Base-by-base conservation (phyloP, 2,329 filamentous ascomycete genomes). In the Cryphonectria parasitica region DNA sequence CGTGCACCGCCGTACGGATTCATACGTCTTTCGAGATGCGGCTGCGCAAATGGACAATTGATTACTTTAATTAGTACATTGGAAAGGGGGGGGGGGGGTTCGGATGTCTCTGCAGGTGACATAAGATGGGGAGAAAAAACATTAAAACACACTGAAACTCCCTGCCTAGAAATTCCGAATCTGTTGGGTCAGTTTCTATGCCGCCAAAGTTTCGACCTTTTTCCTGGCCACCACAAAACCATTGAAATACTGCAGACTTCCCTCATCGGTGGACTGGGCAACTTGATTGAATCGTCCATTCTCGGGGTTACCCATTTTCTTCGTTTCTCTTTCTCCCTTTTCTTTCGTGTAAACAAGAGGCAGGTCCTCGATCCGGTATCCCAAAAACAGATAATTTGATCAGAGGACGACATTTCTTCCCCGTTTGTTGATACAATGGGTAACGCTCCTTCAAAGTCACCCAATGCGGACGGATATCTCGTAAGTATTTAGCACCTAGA, bases 401-500 rank as follows among this genome's bases (percentile, higher is more conserved):
- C 15, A 34, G 45, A n/a, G 45, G 6, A 25, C 31, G 15, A 4
- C n/a, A 52, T 49, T 11, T 6, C 22, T 31, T 31, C 5, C 28
- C 28, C 13, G 10, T 52, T n/a, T n/a, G n/a, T 28, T 17, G 17
- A 49, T 4, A 64, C 28, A 34, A 64, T 64, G 63, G 63, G 63
- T 17, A 64, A 64, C 63, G 19, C 63, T 49, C 6, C 63, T 22
- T 64, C 63, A 19, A 64, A 64, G 10, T 45, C 63, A 28, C 63
- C 43, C 28, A 64, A 13, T 31, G 28, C 28, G 43, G 41, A 3
- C 25, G 43, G 2, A 34, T 49, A 45, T 15, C 63, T 19, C 25
- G 63, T 64, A 15, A 49, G 63, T 45, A 10, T 15, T 28, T 19
- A 13, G 11, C 28, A 7, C 0, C 43, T 13, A 49, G 17, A n/a